phyloP scores from a whole-genome alignment of 192 early-diverging fungal species.

The Podila epigama region DNA sequence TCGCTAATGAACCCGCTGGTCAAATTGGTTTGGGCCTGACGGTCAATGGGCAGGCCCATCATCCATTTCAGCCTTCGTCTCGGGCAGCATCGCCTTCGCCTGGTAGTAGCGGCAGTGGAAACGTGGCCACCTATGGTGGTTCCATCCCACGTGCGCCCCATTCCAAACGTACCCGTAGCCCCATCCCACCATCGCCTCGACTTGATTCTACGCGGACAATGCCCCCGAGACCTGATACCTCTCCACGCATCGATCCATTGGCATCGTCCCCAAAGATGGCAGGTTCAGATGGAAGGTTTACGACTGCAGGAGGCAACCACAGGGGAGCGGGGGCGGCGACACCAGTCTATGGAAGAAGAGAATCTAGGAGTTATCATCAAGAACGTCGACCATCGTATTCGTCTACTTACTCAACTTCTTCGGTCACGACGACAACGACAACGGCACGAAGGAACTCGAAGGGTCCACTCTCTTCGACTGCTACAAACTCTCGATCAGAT shows the following conservation, averaged over 20 bases:
- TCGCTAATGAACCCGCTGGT: too few relatives aligned
- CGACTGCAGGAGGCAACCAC: too few relatives aligned
- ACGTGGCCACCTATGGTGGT: not conserved
- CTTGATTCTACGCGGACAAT: conserved; percentile 20
- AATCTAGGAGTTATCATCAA: not conserved
- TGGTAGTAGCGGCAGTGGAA: too few relatives aligned
- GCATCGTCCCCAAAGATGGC: too few relatives aligned
- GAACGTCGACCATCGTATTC: not conserved
- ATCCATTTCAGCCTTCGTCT: not conserved
- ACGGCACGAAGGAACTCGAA: not conserved
- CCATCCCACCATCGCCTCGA: conserved; percentile 11
- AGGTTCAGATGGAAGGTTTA: too few relatives aligned
- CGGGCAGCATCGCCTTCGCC: not conserved
- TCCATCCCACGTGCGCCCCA: conserved; percentile 4
- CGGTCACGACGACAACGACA: not conserved
- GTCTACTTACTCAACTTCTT: not conserved
- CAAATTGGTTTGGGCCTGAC: too few relatives aligned
- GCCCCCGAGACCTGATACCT: too few relatives aligned
- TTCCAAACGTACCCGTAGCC: conserved; percentile 11
- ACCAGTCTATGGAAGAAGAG: too few relatives aligned
- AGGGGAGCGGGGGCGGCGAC: too few relatives aligned
- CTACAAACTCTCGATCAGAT: not conserved
- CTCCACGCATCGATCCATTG: too few relatives aligned
- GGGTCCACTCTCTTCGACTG: not conserved
- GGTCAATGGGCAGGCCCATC: too few relatives aligned